These are phyloP conservation scores for Sicyos baderoa DNA, from an alignment of 306 rosid genomes.

Conservation along the genomic window DNA sequence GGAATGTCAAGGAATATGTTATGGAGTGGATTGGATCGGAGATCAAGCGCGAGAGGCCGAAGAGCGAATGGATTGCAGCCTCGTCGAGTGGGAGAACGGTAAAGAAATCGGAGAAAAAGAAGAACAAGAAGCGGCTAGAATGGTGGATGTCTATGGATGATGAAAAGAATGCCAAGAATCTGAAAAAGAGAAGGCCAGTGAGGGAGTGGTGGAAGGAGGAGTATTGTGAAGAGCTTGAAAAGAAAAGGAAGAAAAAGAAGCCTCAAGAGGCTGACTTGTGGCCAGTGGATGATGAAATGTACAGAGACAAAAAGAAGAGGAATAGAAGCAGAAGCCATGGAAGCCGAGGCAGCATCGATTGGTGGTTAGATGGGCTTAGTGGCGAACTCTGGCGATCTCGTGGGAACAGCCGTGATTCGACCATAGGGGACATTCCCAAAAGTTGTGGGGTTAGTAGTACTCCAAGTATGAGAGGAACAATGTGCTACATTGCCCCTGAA, in stretches of 20 bases:
- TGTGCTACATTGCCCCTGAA: constrained; percentile 91
- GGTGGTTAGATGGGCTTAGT: constrained; percentile 83
- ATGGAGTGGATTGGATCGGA: constrained; percentile 94
- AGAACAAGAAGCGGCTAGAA: constrained; percentile 52
- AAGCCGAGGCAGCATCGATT: constrained; percentile 50
- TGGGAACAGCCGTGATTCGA: constrained; percentile 50
- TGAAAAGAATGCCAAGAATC: constrained; percentile 31
- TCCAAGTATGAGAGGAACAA: constrained; percentile 94
- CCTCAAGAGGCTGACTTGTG: constrained; percentile 45
- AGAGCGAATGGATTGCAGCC: constrained; percentile 31
- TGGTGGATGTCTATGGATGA: constrained; percentile 95
- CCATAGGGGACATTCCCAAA: constrained; percentile 57
- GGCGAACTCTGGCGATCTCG: constrained; percentile 53
- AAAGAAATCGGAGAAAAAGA: constrained; percentile 36
- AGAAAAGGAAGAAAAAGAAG: constrained; percentile 54
- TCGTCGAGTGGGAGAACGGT: constrained; percentile 24
- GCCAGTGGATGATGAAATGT: constrained; percentile 49
- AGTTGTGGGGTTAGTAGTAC: constrained; percentile 92
- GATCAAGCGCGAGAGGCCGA: constrained; percentile 46
- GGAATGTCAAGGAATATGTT: constrained; percentile 74
- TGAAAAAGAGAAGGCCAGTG: constrained; percentile 54
- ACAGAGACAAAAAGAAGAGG: constrained; percentile 45
- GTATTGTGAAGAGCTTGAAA: constrained; percentile 54
- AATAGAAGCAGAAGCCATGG: constrained; percentile 43
- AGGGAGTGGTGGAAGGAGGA: constrained; percentile 99